Percentiles rank a stretch among this genome's conserved stretches.
phyloP scores from a whole-genome alignment of 805 yeast genomes.

The Candida boleticola region DNA sequence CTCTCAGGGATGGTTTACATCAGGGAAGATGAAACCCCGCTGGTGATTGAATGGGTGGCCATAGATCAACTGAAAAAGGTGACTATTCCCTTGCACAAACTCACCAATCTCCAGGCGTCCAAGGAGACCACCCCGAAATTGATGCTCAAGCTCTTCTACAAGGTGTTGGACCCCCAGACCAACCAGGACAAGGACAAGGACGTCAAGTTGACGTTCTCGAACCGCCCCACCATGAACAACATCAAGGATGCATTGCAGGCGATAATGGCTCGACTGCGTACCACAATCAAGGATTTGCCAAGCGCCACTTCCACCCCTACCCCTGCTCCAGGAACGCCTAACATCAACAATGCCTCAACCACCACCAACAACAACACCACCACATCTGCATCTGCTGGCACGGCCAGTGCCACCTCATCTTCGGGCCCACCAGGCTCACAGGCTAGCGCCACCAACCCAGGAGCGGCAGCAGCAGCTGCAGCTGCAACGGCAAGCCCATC shows the following conservation, averaged over 20 bases:
- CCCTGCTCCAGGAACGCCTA: constrained; percentile 28
- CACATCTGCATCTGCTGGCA: constrained; percentile 8
- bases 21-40: constrained; percentile 42
- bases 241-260: constrained; percentile 67
- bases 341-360: not conserved
- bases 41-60: constrained; percentile 42
- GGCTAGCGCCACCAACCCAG: not conserved
- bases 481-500: constrained; percentile 10
- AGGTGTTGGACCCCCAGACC: constrained; percentile 22
- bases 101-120: constrained; percentile 61
- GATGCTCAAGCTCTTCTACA: constrained; percentile 58
- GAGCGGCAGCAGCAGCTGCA: constrained; percentile 1
- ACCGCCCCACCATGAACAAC: constrained; percentile 72
- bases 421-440: not conserved
- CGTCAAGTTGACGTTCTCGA: constrained; percentile 60
- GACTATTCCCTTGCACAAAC: constrained; percentile 32
- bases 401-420: constrained; percentile 9
- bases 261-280: constrained; percentile 63
- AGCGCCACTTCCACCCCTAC: constrained; percentile 16
- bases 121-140: constrained; percentile 65
- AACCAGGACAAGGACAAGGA: constrained; percentile 28
- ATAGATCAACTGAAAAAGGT: constrained; percentile 36
- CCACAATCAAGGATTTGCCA: constrained; percentile 44
- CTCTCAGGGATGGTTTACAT: constrained; percentile 40
- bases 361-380: not conserved